A percentile compares a stretch with the other conserved stretches of the same genome.
phyloP scores from a whole-genome alignment of 2,329 filamentous ascomycete genomes.

The Xylariales sp. region DNA sequence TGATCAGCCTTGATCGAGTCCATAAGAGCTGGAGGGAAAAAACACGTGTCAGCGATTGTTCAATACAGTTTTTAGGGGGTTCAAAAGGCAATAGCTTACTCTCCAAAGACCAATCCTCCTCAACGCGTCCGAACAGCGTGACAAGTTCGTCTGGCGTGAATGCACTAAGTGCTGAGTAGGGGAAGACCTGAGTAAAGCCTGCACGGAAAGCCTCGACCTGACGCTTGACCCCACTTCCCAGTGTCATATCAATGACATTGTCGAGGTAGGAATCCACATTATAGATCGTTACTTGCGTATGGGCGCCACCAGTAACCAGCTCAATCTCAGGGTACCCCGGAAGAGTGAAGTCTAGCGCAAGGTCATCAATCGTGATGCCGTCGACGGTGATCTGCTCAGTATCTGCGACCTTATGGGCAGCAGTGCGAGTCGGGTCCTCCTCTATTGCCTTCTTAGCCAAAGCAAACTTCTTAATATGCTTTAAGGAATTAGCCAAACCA shows the following conservation, averaged over 20 bases:
- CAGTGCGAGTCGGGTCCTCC: slow-evolving; percentile 59
- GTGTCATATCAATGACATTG: slow-evolving; percentile 83
- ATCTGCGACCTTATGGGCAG: slow-evolving; percentile 66
- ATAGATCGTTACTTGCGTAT: slow-evolving; percentile 75
- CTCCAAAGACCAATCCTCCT: slow-evolving; percentile 97
- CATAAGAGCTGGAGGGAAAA: slow-evolving; percentile 65
- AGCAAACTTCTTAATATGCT: slow-evolving; percentile 81
- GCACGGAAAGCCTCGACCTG: slow-evolving; percentile 88
- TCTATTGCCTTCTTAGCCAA: slow-evolving; percentile 79
- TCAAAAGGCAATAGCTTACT: slow-evolving; percentile 69
- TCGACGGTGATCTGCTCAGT: slow-evolving; percentile 69
- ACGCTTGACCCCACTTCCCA: slow-evolving; percentile 79
- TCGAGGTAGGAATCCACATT: slow-evolving; percentile 90
- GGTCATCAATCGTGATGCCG: slow-evolving; percentile 74
- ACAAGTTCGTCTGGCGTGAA: slow-evolving; percentile 96
- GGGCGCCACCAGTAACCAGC: slow-evolving; percentile 67
- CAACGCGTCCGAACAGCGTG: slow-evolving; percentile 84
- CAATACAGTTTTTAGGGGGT: too few species aligned
- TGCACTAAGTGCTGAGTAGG: slow-evolving; percentile 83
- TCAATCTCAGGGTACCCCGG: slow-evolving; percentile 88
- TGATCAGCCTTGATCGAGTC: slow-evolving; percentile 99
- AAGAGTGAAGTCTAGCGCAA: slow-evolving; percentile 90
- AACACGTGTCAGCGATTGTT: too few species aligned
- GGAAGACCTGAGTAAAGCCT: slow-evolving; percentile 95
- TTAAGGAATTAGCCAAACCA: slow-evolving; percentile 77